A percentile compares a stretch with the other conserved stretches of the same genome.
Evolutionary conservation across 441 rosid species (phyloP).

Genomic region (Arabidopsis lyrata): DNA sequence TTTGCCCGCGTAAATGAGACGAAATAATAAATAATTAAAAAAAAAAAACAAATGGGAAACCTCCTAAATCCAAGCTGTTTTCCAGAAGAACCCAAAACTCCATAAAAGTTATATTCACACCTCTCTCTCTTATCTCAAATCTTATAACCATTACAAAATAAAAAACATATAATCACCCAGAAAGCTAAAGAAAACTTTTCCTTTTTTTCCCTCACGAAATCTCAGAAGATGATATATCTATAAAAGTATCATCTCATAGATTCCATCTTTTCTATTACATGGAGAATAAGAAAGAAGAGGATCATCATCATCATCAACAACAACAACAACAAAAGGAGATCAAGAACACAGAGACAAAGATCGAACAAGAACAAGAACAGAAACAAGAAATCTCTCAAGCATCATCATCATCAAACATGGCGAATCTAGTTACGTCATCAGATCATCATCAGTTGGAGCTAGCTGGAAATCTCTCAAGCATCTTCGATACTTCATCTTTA

Average conservation of each 20-base stretch:
- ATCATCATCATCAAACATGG: conserved; percentile 47
- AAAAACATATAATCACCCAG: conserved; percentile 35
- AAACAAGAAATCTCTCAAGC: conserved; percentile 33
- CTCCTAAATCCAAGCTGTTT: conserved; percentile 70
- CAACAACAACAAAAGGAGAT: conserved; percentile 23
- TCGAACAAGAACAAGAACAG: conserved; percentile 31
- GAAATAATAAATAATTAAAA: conserved; percentile 8
- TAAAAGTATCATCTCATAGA: conserved; percentile 39
- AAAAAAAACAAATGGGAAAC: conserved; percentile 55
- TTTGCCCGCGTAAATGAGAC: conserved; percentile 43
- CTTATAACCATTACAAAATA: conserved; percentile 39
- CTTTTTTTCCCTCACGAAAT: conserved; percentile 25
- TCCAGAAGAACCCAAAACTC: conserved; percentile 63
- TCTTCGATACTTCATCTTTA: conserved; percentile 61
- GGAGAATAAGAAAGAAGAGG: conserved; percentile 52
- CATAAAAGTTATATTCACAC: conserved; percentile 56
- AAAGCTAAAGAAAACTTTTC: conserved; percentile 40
- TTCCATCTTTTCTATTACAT: conserved; percentile 44
- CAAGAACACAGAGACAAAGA: conserved; percentile 42
- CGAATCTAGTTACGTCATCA: conserved; percentile 53
- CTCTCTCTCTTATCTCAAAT: conserved; percentile 41
- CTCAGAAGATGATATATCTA: conserved; percentile 42
- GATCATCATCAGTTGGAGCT: conserved; percentile 50
- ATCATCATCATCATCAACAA: conserved; percentile 18
- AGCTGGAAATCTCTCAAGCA: conserved; percentile 45